These are phyloP conservation scores for Fusarium liriodendri DNA, from an alignment of 2,329 filamentous ascomycete genomes.

Conservation along the genomic window DNA sequence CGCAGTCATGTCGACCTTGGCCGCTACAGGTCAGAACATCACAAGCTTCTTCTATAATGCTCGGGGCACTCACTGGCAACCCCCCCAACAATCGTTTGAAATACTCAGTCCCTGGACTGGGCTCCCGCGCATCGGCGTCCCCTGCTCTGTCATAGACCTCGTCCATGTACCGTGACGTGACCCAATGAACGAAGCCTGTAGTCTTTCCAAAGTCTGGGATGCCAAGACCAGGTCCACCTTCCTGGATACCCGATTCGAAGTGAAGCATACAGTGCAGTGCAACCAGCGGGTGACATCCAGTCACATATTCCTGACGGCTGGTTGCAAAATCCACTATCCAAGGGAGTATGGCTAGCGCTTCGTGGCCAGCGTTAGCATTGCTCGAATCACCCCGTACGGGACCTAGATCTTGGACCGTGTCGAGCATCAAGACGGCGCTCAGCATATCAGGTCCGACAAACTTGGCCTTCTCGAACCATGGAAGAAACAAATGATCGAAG, in stretches of 20 bases:
- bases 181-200: background rate
- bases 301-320: background rate
- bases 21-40: background rate
- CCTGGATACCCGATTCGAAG: background rate
- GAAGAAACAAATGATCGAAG: background rate
- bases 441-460: background rate
- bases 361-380: background rate
- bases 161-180: background rate
- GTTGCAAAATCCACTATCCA: slow-evolving; percentile 1
- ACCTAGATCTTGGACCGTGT: background rate
- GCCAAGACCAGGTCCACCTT: background rate
- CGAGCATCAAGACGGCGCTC: background rate
- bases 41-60: too few species aligned
- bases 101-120: background rate
- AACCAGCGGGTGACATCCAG: slow-evolving; percentile 3
- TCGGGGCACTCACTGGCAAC: background rate
- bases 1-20: background rate
- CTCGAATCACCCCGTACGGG: background rate
- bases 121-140: too few species aligned
- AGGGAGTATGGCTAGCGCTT: background rate
- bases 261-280: background rate
- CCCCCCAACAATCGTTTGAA: background rate
- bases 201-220: background rate
- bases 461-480: background rate
- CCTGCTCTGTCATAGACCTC: background rate